Base-by-base conservation (phyloP, 2,329 filamentous ascomycete species). In the Verticillium nonalfalfae region DNA sequence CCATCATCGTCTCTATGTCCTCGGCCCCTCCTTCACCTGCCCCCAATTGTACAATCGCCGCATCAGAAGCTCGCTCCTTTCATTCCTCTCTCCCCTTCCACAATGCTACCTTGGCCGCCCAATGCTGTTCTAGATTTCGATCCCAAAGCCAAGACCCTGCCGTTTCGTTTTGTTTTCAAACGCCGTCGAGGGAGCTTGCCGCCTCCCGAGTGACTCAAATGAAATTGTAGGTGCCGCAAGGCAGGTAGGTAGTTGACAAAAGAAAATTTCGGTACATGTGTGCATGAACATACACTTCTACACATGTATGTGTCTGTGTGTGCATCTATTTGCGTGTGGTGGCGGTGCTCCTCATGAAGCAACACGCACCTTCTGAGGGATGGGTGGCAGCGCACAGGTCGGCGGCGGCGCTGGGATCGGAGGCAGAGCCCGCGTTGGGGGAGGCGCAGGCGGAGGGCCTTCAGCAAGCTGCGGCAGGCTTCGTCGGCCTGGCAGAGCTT, bases 361-460 rank as follows among this genome's bases (percentile, higher is more conserved):
- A 10, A 52, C 45, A 31, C 45, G 45, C 26, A 18, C 34, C 38
- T 58, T 83, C 14, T 75, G 79, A 6, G 81, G 81, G 54, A 84
- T 75, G 0, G 83, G 82, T 21, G 83, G 83, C n/a, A 85, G 74
- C 6, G 82, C 81, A 65, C 79, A 79, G 4, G 75, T 83, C 18
- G 83, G 83, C 7, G 83, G 83, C 4, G 83, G 83, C 13, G 75
- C 79, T 4, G 82, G 82, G 45, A 85, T 76, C 0, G 83, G 83
- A 18, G 83, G 83, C 26, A 86, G 74, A 14, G 83, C 82, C 65
- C 78, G 79, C 11, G 75, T 84, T 31, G 83, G 83, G 5, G 83
- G 83, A 7, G 83, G 83, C 14, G 76, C 80, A 15, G 78, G 82
- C 1, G 83, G 83, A 35, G 82, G 82, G 1, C 79, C 80, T 13